Percentiles rank a stretch among this genome's conserved stretches.
phyloP scores from a whole-genome alignment of 2,329 filamentous ascomycete species.

The Fusarium annulatum region DNA sequence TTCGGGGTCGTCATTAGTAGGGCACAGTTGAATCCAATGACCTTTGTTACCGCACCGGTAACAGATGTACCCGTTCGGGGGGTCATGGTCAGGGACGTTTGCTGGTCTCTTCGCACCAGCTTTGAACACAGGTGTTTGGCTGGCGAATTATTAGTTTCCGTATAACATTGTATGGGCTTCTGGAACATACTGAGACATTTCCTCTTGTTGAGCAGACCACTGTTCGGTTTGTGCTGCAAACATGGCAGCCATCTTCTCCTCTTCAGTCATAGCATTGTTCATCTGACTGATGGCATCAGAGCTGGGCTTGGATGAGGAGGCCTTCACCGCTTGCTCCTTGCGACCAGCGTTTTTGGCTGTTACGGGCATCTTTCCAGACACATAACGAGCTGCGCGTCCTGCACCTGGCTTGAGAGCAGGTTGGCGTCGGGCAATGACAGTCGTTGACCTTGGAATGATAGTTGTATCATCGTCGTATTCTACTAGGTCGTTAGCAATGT shows the following conservation, averaged over 20 bases:
- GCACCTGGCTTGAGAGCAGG: conserved; percentile 87
- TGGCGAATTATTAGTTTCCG: conserved; percentile 53
- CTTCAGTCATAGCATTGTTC: conserved; percentile 86
- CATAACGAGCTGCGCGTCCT: conserved; percentile 92
- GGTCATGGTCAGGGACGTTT: conserved; percentile 90
- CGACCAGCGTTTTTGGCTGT: conserved; percentile 84
- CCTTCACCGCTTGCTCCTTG: conserved; percentile 71
- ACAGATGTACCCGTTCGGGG: conserved; percentile 93
- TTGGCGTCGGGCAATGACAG: conserved; percentile 87
- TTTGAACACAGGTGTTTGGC: conserved; percentile 72
- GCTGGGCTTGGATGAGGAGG: conserved; percentile 63
- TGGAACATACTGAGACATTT: conserved; percentile 80
- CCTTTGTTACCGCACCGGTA: conserved; percentile 97
- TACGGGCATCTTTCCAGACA: conserved; percentile 93
- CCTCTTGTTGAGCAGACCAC: conserved; percentile 93
- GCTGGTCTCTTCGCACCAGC: conserved; percentile 72
- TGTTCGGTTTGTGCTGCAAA: conserved; percentile 89
- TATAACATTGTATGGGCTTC: background rate
- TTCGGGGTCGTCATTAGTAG: conserved; percentile 97
- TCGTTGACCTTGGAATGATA: conserved; percentile 95
- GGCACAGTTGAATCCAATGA: conserved; percentile 99
- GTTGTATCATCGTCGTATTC: conserved; percentile 98
- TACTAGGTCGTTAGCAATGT: conserved; percentile 54
- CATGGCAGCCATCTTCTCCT: conserved; percentile 93
- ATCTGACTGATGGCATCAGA: conserved; percentile 72